These are phyloP conservation scores for Marvania coccoides DNA, from an alignment of 139 green algal genomes.

Conservation along the genomic window DNA sequence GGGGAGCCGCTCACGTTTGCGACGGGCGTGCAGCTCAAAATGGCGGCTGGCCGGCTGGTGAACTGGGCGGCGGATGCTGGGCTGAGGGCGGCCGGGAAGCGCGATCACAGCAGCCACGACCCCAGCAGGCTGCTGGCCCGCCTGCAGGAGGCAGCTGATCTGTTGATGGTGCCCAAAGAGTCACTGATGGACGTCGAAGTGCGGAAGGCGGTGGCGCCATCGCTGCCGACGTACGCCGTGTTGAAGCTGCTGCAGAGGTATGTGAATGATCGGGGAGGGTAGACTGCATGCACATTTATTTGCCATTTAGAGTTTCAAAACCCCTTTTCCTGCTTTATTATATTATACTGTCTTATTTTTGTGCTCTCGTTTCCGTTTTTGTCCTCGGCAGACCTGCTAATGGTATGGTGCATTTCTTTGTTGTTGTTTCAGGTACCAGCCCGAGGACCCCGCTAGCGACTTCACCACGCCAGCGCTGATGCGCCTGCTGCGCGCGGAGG, in stretches of 20 bases:
- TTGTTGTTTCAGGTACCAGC: not conserved
- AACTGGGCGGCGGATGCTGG: constrained; percentile 36
- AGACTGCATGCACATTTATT: too few relatives aligned
- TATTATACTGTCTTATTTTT: too few relatives aligned
- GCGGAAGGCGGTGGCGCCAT: constrained; percentile 27
- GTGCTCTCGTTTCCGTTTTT: too few relatives aligned
- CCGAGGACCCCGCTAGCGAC: not conserved
- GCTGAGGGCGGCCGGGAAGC: constrained; percentile 9
- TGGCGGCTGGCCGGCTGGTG: constrained; percentile 43
- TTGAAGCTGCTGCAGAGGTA: constrained; percentile 55
- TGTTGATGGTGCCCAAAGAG: constrained; percentile 85
- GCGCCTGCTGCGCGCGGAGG: constrained; percentile 21
- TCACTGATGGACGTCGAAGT: constrained; percentile 40
- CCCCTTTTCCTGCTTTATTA: too few relatives aligned
- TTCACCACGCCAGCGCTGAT: constrained; percentile 29
- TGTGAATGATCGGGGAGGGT: too few relatives aligned
- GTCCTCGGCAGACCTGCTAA: too few relatives aligned
- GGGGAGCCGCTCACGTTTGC: constrained; percentile 57
- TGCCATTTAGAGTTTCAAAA: too few relatives aligned
- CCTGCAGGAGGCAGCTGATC: constrained; percentile 59
- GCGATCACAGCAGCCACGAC: constrained; percentile 2
- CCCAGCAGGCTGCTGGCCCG: constrained; percentile 51
- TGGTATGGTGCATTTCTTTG: too few relatives aligned
- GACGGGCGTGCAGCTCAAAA: constrained; percentile 64
- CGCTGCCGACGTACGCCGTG: constrained; percentile 39